These are phyloP conservation scores for Podospora appendiculata DNA, from an alignment of 495 filamentous ascomycete species.

Conservation along the genomic window DNA sequence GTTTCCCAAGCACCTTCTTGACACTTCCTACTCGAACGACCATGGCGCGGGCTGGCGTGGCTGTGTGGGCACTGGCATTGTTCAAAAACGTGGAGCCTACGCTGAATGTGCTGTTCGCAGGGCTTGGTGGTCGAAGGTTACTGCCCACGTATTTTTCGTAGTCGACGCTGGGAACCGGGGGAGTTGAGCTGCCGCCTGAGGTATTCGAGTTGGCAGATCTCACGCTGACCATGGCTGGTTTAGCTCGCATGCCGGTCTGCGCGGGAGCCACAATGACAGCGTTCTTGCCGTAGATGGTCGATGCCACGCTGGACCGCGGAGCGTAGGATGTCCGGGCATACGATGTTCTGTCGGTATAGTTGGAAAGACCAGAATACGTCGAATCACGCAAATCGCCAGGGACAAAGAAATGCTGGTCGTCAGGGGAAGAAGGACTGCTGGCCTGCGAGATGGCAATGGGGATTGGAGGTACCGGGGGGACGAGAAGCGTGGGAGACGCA, in stretches of 20 bases:
- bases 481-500: constrained; percentile 70
- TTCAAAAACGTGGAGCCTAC: constrained; percentile 60
- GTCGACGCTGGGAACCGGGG: constrained; percentile 48
- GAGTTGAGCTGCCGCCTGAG: constrained; percentile 38
- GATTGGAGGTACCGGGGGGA: constrained; percentile 88
- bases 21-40: constrained; percentile 45
- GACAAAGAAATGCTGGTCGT: constrained; percentile 91
- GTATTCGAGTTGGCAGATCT: constrained; percentile 49
- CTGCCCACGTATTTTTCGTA: constrained; percentile 40
- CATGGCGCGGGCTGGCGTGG: constrained; percentile 44
- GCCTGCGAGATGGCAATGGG: constrained; percentile 57
- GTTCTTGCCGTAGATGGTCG: constrained; percentile 85
- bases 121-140: constrained; percentile 35
- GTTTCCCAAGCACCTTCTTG: constrained; percentile 29
- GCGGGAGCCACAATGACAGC: constrained; percentile 71
- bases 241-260: constrained; percentile 74
- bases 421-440: constrained; percentile 47
- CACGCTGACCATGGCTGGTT: constrained; percentile 85
- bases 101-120: constrained; percentile 45
- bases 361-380: constrained; percentile 59
- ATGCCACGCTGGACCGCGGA: constrained; percentile 74
- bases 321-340: constrained; percentile 59
- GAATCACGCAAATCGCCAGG: constrained; percentile 88
- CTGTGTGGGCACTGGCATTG: constrained; percentile 45
- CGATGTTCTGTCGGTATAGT: constrained; percentile 59